Evolutionary conservation across 345 rosid genomes (phyloP), one percentile per base, ranked within the genome.

Genomic region (Eutrema japonicum): DNA sequence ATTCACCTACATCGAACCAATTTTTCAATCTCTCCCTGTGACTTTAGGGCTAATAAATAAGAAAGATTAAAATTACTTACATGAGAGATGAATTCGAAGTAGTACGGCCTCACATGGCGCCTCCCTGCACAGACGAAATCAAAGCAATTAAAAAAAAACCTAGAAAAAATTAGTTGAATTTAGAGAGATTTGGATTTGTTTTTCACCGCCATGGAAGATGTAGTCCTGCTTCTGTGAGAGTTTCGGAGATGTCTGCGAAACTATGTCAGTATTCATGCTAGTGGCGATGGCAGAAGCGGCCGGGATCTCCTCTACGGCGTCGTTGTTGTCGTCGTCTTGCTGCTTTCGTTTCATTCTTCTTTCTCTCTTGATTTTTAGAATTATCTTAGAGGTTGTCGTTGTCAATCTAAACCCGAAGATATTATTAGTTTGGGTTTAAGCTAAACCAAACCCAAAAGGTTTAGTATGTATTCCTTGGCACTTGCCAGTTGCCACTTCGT

Each of bases 51-150:
- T 0, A 45, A 46, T 1, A 49, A 45, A 46, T 1, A 49, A 46
- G 26, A 2, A 62, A 45, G 65, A 47, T 49, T 18, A 16, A 43
- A 3, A 50, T 13, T 55, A 76, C 89, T 70, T 56, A 95, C 96
- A 83, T 90, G 96, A 76, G 89, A 85, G 68, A 92, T 77, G 86
- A 95, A 92, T 85, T 88, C 96, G 79, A 90, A 90, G 86, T 83
- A 83, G 84, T 88, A 95, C 2, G 97, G 92, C 66, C 80, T 85
- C 66, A 90, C 99, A 58, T 85, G 89, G 81, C 96, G 96, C 66
- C 90, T 83, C 80, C 96, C 97, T 85, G 79, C 65, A 76, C 16
- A 46, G 77, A 54, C 66, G 48, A n/a, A 49, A 42, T 14, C 27
- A 58, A 32, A 49, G 7, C 16, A 22, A 43, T 27, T 7, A 10